phyloP scores from a whole-genome alignment of 352 stramenopile species.

The Pythium diclinum region DNA sequence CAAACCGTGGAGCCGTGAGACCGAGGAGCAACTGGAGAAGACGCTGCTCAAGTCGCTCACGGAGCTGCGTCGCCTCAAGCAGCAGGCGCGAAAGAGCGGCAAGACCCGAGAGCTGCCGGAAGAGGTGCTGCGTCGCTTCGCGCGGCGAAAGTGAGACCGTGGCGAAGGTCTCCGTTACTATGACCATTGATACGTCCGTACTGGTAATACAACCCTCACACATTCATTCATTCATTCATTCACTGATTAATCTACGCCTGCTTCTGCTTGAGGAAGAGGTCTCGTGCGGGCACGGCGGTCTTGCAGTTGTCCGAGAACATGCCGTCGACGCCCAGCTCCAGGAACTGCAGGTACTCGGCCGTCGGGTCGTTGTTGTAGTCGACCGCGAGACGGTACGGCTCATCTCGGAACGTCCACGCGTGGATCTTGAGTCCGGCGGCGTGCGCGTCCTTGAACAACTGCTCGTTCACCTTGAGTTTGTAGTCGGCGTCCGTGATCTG shows the following conservation, averaged over 20 bases:
- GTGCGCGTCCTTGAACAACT: conserved; percentile 56
- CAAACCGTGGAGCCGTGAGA: conserved; percentile 51
- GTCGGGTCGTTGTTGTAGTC: conserved; percentile 59
- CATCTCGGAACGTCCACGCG: conserved; percentile 60
- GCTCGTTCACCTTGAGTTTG: conserved; percentile 10
- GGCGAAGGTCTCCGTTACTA: neutral
- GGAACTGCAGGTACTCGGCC: conserved; percentile 60
- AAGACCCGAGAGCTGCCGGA: conserved; percentile 17
- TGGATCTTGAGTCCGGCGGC: conserved; percentile 48
- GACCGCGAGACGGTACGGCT: conserved; percentile 47
- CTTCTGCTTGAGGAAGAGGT: conserved; percentile 5
- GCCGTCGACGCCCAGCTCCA: conserved; percentile 51
- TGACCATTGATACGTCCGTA: too few species aligned
- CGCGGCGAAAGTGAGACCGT: conserved; percentile 3
- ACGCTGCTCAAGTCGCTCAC: conserved; percentile 36
- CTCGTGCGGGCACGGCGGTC: conserved; percentile 5
- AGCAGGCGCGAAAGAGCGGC: conserved; percentile 29
- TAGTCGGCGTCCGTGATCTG: conserved; percentile 17
- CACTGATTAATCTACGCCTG: neutral
- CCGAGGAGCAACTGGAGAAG: conserved; percentile 44
- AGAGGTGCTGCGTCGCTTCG: conserved; percentile 17
- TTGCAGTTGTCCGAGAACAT: conserved; percentile 39
- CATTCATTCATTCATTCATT: neutral
- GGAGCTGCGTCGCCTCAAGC: conserved; percentile 33
- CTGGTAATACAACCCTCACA: neutral